Base-by-base conservation (phyloP, 164 flowering plant genomes). In the Dillenia turbinata region DNA sequence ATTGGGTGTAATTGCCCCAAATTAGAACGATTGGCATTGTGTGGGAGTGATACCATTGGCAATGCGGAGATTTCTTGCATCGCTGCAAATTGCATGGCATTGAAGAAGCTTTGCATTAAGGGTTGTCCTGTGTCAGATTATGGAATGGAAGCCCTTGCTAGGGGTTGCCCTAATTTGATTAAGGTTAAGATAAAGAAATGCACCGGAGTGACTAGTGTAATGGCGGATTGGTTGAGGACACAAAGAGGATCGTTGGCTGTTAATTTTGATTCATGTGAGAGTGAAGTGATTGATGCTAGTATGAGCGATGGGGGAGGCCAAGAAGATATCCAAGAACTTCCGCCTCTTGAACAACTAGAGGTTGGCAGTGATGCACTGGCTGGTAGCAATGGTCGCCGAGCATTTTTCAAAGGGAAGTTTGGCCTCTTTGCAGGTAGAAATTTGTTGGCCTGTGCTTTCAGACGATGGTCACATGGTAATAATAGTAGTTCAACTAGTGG, bases 141-240 rank as follows among this genome's bases (percentile, higher is more conserved):
- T 9, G 96, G 93, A 40, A 80, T 91, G 75, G 81, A 81, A 61
- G 69, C 86, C 5, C 77, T 89, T 26, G 96, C 90, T 55, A 72
- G 76, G 63, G 96, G 96, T 9, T 91, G 92, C 50, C 97, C 94
- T 0, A 89, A 79, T 83, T 70, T 89, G 78, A 83, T 83, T 2
- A 91, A 91, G 74, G 78, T 89, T 52, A 89, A 88, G 80, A 92
- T 91, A 9, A 91, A 79, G 83, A 89, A 91, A 65, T 91, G 97
- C 68, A 83, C 75, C 58, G 80, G 78, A 52, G 93, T 91, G 33
- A 87, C 81, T 11, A 54, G 73, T 64, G 90, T 83, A 12, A 72
- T 81, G 54, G 84, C 71, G 1, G 84, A 75, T 10, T 81, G 80
- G 85, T 73, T 89, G 76, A 72, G 72, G 61, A 76, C 67, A 9